Evolutionary conservation across 75 land plant species (phyloP), one percentile per base, ranked within the genome.

Genomic region (Sequoia sempervirens): DNA sequence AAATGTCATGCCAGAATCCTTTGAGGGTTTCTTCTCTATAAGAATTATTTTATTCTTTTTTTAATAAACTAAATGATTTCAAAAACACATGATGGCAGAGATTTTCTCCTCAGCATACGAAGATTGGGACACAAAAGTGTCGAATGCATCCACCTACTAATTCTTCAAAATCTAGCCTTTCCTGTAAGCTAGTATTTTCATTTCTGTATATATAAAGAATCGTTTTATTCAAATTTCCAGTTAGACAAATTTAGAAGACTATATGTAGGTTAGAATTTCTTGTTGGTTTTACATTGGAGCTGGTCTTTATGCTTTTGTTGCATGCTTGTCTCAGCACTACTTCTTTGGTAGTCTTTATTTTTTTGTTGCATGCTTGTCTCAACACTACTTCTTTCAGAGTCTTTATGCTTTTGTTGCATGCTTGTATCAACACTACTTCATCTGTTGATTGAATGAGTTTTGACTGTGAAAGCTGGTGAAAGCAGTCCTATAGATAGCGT

Each of bases 61-160:
- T 32, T 46, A 41, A 45, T 78, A 84, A 46, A 85, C 58, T 84
- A 0, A 2, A 36, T 84, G 78, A 26, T 1, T 46, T n/a, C n/a
- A 38, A 6, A 80, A 80, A 80, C 10, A 32, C 54, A 32, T 54
- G 17, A 32, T 80, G 78, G 75, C 91, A 95, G 97, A 86, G 93
- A 95, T 1, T 92, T 90, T 70, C 92, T 95, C 34, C 50, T 91
- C 45, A 94, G 96, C 85, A 84, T 95, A 58, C 85, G 86, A 26
- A 96, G 97, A 18, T 82, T 95, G 79, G 97, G 97, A 41, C 83
- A 93, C 23, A 95, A 95, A 81, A 95, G 97, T 68, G 96, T 92
- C 3, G 97, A 95, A 69, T 95, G 97, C 83, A 92, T 95, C 5
- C 90, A 96, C 43, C 88, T 95, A n/a, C 82, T 95, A 64, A 85